Evolutionary conservation across 164 flowering plant species (phyloP).

Genomic region (Stephania japonica): DNA sequence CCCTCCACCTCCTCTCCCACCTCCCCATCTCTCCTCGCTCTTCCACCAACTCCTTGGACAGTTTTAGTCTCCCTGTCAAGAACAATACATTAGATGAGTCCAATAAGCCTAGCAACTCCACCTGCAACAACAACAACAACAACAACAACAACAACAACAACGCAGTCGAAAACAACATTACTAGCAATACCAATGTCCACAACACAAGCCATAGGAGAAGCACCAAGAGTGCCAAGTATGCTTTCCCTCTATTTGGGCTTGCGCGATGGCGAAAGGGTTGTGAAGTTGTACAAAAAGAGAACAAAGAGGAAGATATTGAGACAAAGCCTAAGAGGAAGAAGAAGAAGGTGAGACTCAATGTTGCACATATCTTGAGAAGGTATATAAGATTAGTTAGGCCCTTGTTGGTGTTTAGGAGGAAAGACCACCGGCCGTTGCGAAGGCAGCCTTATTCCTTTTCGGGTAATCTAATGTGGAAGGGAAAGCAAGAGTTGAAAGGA

Average conservation of each 20-base stretch:
- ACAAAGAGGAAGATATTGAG: slow-evolving; percentile 14
- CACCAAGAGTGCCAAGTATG: slow-evolving; percentile 38
- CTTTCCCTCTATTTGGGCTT: slow-evolving; percentile 54
- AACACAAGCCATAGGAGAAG: slow-evolving; percentile 12
- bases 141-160: slow-evolving; percentile 7
- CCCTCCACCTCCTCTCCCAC: slow-evolving; percentile 78
- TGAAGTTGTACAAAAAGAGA: slow-evolving; percentile 18
- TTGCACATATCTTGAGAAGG: slow-evolving; percentile 45
- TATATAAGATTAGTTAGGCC: slow-evolving; percentile 61
- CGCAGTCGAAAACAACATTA: background rate
- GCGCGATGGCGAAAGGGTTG: slow-evolving; percentile 39
- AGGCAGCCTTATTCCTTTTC: slow-evolving; percentile 60
- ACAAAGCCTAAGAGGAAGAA: slow-evolving; percentile 17
- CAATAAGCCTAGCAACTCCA: background rate
- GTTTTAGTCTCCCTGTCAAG: slow-evolving; percentile 45
- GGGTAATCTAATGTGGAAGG: slow-evolving; percentile 25
- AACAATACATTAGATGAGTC: slow-evolving; percentile 22
- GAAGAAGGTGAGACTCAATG: slow-evolving; percentile 40
- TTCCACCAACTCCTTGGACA: slow-evolving; percentile 60
- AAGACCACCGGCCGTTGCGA: slow-evolving; percentile 23
- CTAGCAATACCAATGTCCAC: slow-evolving; percentile 12
- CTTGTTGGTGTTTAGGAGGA: slow-evolving; percentile 30
- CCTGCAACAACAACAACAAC: slow-evolving; percentile 2
- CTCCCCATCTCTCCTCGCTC: slow-evolving; percentile 68
- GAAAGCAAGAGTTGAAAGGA: slow-evolving; percentile 24